Base-by-base conservation (phyloP, 108 stramenopile genomes). In the Conticribra guillardii region DNA sequence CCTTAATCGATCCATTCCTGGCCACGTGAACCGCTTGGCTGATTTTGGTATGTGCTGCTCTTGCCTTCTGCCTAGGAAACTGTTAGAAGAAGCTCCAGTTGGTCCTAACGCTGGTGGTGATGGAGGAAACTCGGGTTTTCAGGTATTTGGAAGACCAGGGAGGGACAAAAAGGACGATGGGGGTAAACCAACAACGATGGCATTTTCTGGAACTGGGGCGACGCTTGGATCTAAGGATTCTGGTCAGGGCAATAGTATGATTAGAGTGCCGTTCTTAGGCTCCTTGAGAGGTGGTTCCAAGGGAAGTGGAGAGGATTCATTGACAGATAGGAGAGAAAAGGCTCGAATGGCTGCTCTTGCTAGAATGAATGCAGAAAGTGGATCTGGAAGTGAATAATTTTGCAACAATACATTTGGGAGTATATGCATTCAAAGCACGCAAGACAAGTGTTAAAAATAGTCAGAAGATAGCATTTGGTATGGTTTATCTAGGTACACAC, bases 11-110 rank as follows among this genome's bases (percentile, higher is more conserved):
- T 69, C 66, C 16, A 88, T 95, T 32, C 97, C 97, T 5, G 77
- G 80, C 3, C 89, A 93, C 76, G 83, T 97, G 31, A 97, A 97
- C 64, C 89, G 97, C 58, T 79, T 86, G 26, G 90, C 95, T 1
- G 77, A 89, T 84, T 45, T 93, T 49, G 95, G 89, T n/a, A 76
- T 79, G 7, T 93, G 84, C 62, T 91, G 82, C 64, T 80, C 82
- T 24, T 97, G 96, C 65, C 66, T 95, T 4, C 54, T 95, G 23
- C 96, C 96, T 19, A 87, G 85, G 50, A 69, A 90, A 59, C 9
- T 91, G 46, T 68, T 93, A 51, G 87, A 88, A 55, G 84, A 91
- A 26, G 81, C 87, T n/a, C 94, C 94, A 19, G 91, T 93, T 37
- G 87, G 89, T 54, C 68, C 76, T 54, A 79, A 71, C 48, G 76